Percentiles rank a stretch among this genome's conserved stretches.
Conservation (phyloP, 805 yeast genomes). For the Deakozyma indianensis region DNA sequence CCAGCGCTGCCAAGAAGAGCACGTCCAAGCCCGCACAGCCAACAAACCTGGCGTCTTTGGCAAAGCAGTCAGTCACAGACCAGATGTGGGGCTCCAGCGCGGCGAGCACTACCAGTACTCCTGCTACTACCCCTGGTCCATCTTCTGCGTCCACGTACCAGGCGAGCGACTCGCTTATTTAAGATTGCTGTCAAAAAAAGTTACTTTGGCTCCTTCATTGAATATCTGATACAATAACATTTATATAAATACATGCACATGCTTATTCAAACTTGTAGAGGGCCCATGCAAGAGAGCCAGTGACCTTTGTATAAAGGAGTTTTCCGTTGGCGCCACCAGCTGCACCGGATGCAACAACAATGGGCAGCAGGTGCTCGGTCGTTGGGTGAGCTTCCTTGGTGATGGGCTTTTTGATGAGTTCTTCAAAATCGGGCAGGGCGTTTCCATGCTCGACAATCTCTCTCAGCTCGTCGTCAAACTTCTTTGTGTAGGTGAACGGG, state of each 20-base stretch:
- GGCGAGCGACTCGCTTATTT: background rate
- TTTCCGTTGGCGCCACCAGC: slow-evolving; percentile 26
- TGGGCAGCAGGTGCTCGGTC: slow-evolving; percentile 26
- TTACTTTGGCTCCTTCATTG: no score
- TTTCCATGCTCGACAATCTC: background rate
- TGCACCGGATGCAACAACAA: slow-evolving; percentile 47
- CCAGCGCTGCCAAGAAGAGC: background rate
- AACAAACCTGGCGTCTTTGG: background rate
- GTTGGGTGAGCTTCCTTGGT: slow-evolving; percentile 1
- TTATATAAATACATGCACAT: no score
- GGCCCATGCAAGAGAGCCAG: slow-evolving; percentile 55
- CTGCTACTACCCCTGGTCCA: background rate
- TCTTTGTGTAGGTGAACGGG: background rate
- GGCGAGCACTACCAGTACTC: background rate
- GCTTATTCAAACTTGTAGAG: slow-evolving; percentile 32
- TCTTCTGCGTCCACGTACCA: background rate
- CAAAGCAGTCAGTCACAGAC: background rate
- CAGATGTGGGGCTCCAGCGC: background rate
- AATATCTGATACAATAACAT: no score
- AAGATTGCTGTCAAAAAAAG: no score
- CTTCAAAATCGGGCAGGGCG: background rate
- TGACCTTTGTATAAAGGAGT: slow-evolving; percentile 32
- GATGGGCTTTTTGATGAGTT: background rate
- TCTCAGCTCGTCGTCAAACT: slow-evolving; percentile 7
- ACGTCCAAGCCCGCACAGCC: background rate